Evolutionary conservation across 2,329 filamentous ascomycete species (phyloP), one percentile per base, ranked within the genome.

Genomic region (Spiromastix sp.): DNA sequence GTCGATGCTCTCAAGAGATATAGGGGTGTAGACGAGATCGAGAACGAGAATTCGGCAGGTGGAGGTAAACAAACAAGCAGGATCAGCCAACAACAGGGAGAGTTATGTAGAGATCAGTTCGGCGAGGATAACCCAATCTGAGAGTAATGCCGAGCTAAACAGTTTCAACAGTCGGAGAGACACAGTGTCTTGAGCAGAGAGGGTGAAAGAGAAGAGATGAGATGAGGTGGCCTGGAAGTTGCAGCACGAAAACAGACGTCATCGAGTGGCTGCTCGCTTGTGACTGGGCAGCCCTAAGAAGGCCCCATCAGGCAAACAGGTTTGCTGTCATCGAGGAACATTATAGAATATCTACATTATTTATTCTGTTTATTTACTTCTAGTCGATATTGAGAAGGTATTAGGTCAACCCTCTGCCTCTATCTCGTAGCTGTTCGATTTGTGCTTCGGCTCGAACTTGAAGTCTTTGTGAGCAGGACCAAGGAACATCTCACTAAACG

Each of bases 361-460:
- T n/a, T n/a, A n/a, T n/a, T n/a, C n/a, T n/a, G n/a, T n/a, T n/a
- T n/a, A n/a, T n/a, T n/a, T n/a, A n/a, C n/a, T n/a, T n/a, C n/a
- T n/a, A n/a, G n/a, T n/a, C n/a, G n/a, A n/a, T n/a, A n/a, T n/a
- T n/a, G n/a, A n/a, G n/a, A n/a, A n/a, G n/a, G n/a, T n/a, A n/a
- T n/a, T 15, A 18, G 4, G 25, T 37, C 40, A 59, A 81, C 32
- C 81, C 80, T 45, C 42, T 4, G 41, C 43, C 30, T 78, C 85
- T 32, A 82, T 77, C 49, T 87, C 82, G 54, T 94, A 94, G 35
- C 79, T 75, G 55, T 93, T 93, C 30, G 85, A 91, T 68, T 94
- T 96, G 68, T 98, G 91, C 70, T 98, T 98, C 3, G 91, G 91
- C 63, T 89, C 78, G 63, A 96, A 98, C 46, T 81, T 79, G 71